Base-by-base conservation (phyloP, 306 rosid species). In the Vigna reflexopilosa region DNA sequence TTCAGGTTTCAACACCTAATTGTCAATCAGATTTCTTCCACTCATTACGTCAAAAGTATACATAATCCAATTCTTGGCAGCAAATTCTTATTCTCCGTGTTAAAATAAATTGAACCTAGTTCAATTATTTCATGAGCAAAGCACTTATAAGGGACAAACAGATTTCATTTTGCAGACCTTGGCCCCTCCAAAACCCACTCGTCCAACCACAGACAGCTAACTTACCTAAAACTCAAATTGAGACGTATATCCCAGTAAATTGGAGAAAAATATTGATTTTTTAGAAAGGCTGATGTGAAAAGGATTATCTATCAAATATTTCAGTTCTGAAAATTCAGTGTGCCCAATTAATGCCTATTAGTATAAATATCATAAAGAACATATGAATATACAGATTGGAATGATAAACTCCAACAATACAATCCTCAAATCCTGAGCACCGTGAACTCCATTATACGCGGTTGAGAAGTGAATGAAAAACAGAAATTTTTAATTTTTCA, bases 1-100 rank as follows among this genome's bases (percentile, higher is more conserved):
- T 73, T 61, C 22, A 32, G 64, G 73, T 17, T 36, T 32, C 26
- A 61, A 73, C 66, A 30, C 38, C 67, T 42, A 77, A 34, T 49
- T 45, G 19, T 44, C 55, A 80, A 49, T 28, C 16, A 36, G 57
- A 75, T 75, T 74, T 50, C 47, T 74, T 73, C 44, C 17, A 45
- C 51, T 61, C 44, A 55, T 63, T 9, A 62, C n/a, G 44, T 70
- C 12, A 79, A 50, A 54, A 38, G 20, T 51, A 45, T 51, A 24
- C 49, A 40, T 2, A 51, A n/a, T 10, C 44, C 9, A 56, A 48
- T 28, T 52, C 22, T 64, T 28, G 28, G 36, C 47, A 22, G 22
- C 47, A 61, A 44, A 58, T 69, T 48, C 9, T 61, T 54, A 58
- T 2, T 36, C 70, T 20, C 38, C 11, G 49, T 56, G 50, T 45